These are phyloP conservation scores for Pseudogymnoascus verrucosus DNA, from an alignment of 2,329 filamentous ascomycete genomes.

Conservation along the genomic window DNA sequence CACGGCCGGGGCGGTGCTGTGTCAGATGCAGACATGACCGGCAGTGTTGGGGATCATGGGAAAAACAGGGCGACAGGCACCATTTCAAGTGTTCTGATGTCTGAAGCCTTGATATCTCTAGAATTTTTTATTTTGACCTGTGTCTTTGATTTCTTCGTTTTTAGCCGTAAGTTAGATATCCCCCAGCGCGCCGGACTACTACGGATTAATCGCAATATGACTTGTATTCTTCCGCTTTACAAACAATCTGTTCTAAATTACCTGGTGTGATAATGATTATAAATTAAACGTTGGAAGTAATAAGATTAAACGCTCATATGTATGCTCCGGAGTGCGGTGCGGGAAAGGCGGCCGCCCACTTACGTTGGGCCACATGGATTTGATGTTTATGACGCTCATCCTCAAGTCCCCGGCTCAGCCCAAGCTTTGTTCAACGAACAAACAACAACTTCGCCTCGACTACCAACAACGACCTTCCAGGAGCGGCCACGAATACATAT, in stretches of 20 bases:
- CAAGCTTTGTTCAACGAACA: conserved; percentile 7
- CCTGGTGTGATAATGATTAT: background rate
- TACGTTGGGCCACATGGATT: conserved; percentile 6
- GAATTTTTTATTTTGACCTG: background rate
- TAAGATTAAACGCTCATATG: background rate
- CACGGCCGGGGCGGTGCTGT: background rate
- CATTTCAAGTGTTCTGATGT: background rate
- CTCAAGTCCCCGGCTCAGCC: background rate
- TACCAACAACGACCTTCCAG: background rate
- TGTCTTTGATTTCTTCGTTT: too few relatives aligned
- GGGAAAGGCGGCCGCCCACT: conserved; percentile 6
- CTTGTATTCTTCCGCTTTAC: background rate
- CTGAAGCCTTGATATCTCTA: background rate
- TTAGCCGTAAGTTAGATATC: background rate
- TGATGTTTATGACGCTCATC: conserved; percentile 9
- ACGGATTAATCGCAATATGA: background rate
- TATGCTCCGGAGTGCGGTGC: background rate
- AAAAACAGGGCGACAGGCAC: background rate
- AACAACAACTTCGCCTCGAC: background rate
- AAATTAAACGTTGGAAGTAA: background rate
- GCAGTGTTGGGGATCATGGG: background rate
- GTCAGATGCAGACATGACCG: background rate
- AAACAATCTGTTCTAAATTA: background rate
- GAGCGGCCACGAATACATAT: background rate
- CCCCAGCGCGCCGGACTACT: background rate